These are phyloP conservation scores for Aeschynomene evenia DNA, from an alignment of 306 rosid genomes.

Conservation along the genomic window DNA sequence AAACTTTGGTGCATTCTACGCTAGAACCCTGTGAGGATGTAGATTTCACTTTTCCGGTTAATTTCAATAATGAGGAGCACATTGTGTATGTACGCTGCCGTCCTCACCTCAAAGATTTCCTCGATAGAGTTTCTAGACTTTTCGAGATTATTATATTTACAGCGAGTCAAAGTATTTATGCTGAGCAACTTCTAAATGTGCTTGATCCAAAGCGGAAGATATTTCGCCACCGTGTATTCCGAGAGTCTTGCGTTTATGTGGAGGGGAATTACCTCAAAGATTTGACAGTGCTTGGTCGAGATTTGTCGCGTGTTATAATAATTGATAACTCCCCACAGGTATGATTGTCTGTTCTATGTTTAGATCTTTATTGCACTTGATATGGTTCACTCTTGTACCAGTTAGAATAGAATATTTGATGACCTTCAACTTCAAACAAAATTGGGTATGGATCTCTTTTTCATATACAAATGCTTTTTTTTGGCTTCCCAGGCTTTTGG, in stretches of 20 bases:
- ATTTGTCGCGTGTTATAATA: slow-evolving; percentile 77
- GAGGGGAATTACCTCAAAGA: slow-evolving; percentile 97
- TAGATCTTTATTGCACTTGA: neutral
- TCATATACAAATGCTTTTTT: neutral
- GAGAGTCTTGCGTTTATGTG: slow-evolving; percentile 95
- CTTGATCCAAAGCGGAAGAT: slow-evolving; percentile 95
- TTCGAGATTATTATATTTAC: slow-evolving; percentile 96
- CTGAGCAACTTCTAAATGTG: slow-evolving; percentile 95
- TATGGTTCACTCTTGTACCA: neutral
- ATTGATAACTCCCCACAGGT: slow-evolving; percentile 99
- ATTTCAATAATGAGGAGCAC: slow-evolving; percentile 84
- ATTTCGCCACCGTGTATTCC: slow-evolving; percentile 91
- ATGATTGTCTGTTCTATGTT: neutral
- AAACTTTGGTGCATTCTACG: slow-evolving; percentile 95
- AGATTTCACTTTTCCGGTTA: slow-evolving; percentile 90
- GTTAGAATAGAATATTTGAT: neutral
- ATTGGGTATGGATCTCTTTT: neutral
- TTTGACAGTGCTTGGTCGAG: slow-evolving; percentile 96
- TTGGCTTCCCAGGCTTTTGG: slow-evolving; percentile 78
- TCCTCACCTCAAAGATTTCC: slow-evolving; percentile 87
- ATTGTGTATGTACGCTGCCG: slow-evolving; percentile 95
- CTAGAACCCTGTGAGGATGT: slow-evolving; percentile 90
- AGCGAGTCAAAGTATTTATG: slow-evolving; percentile 98
- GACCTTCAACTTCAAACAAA: neutral
- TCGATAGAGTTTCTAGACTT: slow-evolving; percentile 68